phyloP scores from a whole-genome alignment of 1,284 basidiomycete species.

The Ceratobasidium sp. region DNA sequence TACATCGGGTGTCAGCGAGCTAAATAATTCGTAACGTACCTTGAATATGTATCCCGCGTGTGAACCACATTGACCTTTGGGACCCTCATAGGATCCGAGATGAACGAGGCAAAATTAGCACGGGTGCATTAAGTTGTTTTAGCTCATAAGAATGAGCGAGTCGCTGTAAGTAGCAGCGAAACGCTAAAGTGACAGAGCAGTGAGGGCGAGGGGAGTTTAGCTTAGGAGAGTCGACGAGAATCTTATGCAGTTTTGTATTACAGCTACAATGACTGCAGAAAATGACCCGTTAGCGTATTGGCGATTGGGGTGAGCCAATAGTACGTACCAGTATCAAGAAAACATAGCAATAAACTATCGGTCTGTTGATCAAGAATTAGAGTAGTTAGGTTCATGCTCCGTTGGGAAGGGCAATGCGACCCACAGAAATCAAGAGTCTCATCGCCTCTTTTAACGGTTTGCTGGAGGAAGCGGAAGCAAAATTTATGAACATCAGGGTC shows the following conservation, averaged over 20 bases:
- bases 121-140: conserved; percentile 57
- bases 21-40: conserved; percentile 1
- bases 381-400: conserved; percentile 21
- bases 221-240: conserved; percentile 43
- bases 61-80: conserved; percentile 59
- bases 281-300: conserved; percentile 26
- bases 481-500: conserved; percentile 41
- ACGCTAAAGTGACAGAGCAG: conserved; percentile 77
- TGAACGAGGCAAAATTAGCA: conserved; percentile 58
- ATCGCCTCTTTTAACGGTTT: conserved; percentile 92
- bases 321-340: conserved; percentile 44
- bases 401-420: conserved; percentile 47
- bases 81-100: conserved; percentile 46
- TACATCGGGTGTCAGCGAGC: neutral
- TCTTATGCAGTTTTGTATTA: conserved; percentile 18
- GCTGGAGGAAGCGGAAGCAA: conserved; percentile 55
- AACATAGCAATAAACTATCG: conserved; percentile 41
- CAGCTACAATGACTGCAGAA: conserved; percentile 15
- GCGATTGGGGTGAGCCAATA: neutral
- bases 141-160: conserved; percentile 84
- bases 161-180: conserved; percentile 66
- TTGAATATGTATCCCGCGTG: conserved; percentile 60
- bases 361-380: conserved; percentile 45
- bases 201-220: conserved; percentile 23
- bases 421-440: conserved; percentile 96